Evolutionary conservation across 2,329 filamentous ascomycete genomes (phyloP), one percentile per base, ranked within the genome.

Genomic region (Neophaeococcomyces mojaviensis): DNA sequence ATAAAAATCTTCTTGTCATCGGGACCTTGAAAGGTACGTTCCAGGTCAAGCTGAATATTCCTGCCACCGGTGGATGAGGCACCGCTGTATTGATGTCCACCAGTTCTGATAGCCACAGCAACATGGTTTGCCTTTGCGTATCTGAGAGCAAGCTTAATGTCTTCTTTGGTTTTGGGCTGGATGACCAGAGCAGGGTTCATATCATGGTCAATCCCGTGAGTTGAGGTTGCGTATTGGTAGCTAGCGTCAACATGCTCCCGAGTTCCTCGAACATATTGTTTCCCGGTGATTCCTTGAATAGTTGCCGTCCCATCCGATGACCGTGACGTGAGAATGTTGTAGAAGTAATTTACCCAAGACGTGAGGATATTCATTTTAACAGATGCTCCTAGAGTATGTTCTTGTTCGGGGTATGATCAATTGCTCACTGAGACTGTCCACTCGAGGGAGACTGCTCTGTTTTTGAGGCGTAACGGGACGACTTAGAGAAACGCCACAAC

Each of bases 21-120:
- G 2, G 55, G 44, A 3, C 56, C 60, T 49, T 58, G 59, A 57
- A 67, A 71, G 0, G 67, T 67, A 28, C 61, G 58, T 49, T 63
- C 59, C 2, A 74, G 61, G 41, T 73, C 69, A 13, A 74, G 53
- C 48, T 72, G 70, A 43, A 74, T 73, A 40, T 71, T 71, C 1
- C 61, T 59, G 3, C 60, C 64, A 19, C 61, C 56, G 0, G 70
- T 72, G 0, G 71, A 74, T 0, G 65, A 73, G 10, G 71, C 71
- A 16, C 71, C 71, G 41, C 67, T 70, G 52, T 74, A 74, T 50
- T 74, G 70, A 45, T 74, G 71, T 1, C 71, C 71, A 0, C 71
- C 71, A 1, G 62, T 73, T 48, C 63, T 67, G 46, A 74, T 64
- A 8, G 72, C 68, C 1, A 75, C 61, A 3, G 68, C 64, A 13